Percentiles rank a stretch among this genome's conserved stretches.
phyloP scores from a whole-genome alignment of 169 alveolate species.

The Plasmodium cynomolgi region DNA sequence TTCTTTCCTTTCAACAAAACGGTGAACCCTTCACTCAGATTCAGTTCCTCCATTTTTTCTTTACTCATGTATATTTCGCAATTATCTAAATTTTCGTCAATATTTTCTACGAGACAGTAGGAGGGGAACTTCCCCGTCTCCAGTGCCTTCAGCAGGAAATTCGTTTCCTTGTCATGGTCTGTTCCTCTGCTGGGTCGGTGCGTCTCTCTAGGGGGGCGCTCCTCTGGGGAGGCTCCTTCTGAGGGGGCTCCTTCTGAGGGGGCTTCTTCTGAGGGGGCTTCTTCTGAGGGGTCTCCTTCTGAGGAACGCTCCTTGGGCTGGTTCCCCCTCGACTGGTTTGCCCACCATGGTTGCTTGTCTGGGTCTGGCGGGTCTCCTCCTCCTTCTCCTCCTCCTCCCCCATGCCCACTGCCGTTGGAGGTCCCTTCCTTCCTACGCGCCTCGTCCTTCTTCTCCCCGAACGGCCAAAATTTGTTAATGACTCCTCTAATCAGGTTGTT shows the following conservation, averaged over 20 bases:
- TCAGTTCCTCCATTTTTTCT: conserved; percentile 40
- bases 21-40: conserved; percentile 25
- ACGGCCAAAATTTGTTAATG: not conserved
- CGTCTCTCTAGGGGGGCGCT: not conserved
- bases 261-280: not conserved
- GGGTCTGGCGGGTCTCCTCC: not conserved
- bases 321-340: not conserved
- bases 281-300: too few relatives aligned
- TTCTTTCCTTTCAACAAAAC: conserved; percentile 59
- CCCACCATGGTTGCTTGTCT: not conserved
- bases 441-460: not conserved
- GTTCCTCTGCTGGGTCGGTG: not conserved
- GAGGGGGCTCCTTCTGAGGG: not conserved
- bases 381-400: not conserved
- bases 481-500: not conserved
- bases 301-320: not conserved
- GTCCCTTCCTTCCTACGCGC: not conserved
- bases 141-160: conserved; percentile 33
- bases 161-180: conserved; percentile 12
- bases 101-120: conserved; percentile 51
- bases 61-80: conserved; percentile 60
- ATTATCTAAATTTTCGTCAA: conserved; percentile 45
- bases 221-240: too few relatives aligned
- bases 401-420: not conserved
- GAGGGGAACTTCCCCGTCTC: conserved; percentile 58